phyloP scores from a whole-genome alignment of 139 green algal genomes.

The Protoeuglena noctilucae region DNA sequence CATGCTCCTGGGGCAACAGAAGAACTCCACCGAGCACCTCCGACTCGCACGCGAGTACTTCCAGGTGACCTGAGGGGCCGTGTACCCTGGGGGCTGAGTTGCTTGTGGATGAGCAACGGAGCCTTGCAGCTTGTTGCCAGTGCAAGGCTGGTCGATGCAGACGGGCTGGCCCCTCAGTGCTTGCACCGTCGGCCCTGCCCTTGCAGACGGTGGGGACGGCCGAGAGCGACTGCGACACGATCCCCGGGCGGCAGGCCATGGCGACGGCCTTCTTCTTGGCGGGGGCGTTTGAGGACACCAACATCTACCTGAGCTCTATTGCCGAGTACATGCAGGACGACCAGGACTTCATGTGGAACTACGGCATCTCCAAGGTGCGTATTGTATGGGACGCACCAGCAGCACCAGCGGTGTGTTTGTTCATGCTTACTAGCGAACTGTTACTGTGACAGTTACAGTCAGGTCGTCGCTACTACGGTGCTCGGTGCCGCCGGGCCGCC shows the following conservation, averaged over 20 bases:
- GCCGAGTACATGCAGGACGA: conserved; percentile 22
- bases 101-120: too few species aligned
- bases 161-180: not conserved
- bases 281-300: conserved; percentile 55
- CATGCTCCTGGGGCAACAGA: conserved; percentile 40
- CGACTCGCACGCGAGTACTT: conserved; percentile 64
- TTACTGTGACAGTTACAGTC: too few species aligned
- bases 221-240: conserved; percentile 63
- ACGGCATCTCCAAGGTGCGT: conserved; percentile 48
- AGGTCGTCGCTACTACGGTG: too few species aligned
- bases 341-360: conserved; percentile 77
- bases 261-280: conserved; percentile 65
- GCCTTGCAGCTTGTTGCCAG: too few species aligned
- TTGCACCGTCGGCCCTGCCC: not conserved
- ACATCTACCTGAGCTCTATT: conserved; percentile 41
- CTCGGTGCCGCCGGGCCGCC: too few species aligned
- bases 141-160: too few species aligned
- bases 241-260: conserved; percentile 72
- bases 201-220: conserved; percentile 28
- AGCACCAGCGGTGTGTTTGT: too few species aligned
- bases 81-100: too few species aligned
- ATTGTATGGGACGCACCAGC: too few species aligned
- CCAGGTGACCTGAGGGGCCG: conserved; percentile 28
- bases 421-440: too few species aligned
- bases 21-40: conserved; percentile 35